phyloP scores from a whole-genome alignment of 805 yeast species.

The Candida rishiriensis region DNA sequence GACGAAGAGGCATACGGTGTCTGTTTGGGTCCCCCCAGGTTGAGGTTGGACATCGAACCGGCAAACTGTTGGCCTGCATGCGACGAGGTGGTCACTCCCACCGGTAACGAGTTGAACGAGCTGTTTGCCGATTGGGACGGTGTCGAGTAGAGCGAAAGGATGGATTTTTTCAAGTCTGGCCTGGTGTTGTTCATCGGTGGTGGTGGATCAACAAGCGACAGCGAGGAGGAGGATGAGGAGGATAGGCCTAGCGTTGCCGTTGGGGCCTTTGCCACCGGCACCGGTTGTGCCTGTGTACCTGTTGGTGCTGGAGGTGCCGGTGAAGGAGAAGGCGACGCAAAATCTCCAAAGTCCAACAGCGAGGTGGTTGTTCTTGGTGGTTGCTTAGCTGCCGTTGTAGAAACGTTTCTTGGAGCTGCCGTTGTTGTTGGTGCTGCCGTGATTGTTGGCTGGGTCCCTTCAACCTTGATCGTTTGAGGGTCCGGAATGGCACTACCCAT shows the following conservation, averaged over 20 bases:
- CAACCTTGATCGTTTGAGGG: conserved; percentile 38
- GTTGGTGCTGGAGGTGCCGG: conserved; percentile 2
- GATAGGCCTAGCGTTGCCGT: neutral
- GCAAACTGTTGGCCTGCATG: conserved; percentile 1
- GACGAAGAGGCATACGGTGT: no score
- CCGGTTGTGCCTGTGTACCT: neutral
- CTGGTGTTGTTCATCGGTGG: conserved; percentile 34
- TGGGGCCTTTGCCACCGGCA: neutral
- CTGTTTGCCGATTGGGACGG: conserved; percentile 33
- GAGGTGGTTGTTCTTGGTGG: conserved; percentile 4
- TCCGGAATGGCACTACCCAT: conserved; percentile 52
- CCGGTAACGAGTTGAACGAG: conserved; percentile 12
- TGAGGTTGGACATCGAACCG: conserved; percentile 5
- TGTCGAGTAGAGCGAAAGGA: conserved; percentile 79
- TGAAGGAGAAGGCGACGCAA: conserved; percentile 4
- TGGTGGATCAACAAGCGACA: conserved; percentile 5
- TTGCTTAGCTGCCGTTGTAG: neutral
- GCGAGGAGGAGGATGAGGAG: neutral
- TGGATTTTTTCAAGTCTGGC: conserved; percentile 89
- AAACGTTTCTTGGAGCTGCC: neutral
- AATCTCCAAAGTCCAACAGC: conserved; percentile 5
- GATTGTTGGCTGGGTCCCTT: neutral
- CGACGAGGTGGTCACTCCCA: neutral
- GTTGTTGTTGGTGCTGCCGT: neutral
- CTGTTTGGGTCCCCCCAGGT: neutral